phyloP scores from a whole-genome alignment of 129 eudicot genomes.

The Pulicaria dysenterica region DNA sequence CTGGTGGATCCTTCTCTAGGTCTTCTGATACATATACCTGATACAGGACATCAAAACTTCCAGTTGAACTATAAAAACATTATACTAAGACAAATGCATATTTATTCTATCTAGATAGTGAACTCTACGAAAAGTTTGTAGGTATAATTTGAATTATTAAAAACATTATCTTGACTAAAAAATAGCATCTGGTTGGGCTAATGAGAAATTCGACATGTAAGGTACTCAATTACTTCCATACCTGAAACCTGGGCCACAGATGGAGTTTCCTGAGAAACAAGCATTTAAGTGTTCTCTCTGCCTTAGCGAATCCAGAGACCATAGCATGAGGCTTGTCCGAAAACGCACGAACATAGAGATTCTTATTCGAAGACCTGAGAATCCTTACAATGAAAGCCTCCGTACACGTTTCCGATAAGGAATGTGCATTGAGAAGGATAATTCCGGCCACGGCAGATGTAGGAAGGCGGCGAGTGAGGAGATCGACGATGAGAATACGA shows the following conservation, averaged over 20 bases:
- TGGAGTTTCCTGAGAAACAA: slow-evolving; percentile 65
- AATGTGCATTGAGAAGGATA: slow-evolving; percentile 66
- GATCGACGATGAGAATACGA: slow-evolving; percentile 84
- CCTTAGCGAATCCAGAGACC: slow-evolving; percentile 89
- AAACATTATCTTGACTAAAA: not conserved
- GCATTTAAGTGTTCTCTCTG: slow-evolving; percentile 74
- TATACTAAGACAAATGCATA: not conserved
- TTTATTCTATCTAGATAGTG: no score
- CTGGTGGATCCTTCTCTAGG: slow-evolving; percentile 89
- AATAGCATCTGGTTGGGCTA: not conserved
- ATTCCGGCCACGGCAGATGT: slow-evolving; percentile 58
- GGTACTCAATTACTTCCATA: slow-evolving; percentile 20
- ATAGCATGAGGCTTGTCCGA: slow-evolving; percentile 76
- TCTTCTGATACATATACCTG: slow-evolving; percentile 86
- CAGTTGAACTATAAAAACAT: not conserved
- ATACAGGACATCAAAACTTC: slow-evolving; percentile 7
- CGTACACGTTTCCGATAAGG: slow-evolving; percentile 70
- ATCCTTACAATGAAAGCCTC: slow-evolving; percentile 88
- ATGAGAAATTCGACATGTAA: not conserved
- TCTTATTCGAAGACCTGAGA: slow-evolving; percentile 46
- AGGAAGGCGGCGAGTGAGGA: slow-evolving; percentile 63
- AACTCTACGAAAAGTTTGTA: no score
- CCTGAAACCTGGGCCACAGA: slow-evolving; percentile 98
- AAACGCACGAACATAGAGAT: slow-evolving; percentile 67
- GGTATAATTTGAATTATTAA: not conserved